Base-by-base conservation (phyloP, 176 grass and related monocot species). In the Tillandsia leiboldiana region DNA sequence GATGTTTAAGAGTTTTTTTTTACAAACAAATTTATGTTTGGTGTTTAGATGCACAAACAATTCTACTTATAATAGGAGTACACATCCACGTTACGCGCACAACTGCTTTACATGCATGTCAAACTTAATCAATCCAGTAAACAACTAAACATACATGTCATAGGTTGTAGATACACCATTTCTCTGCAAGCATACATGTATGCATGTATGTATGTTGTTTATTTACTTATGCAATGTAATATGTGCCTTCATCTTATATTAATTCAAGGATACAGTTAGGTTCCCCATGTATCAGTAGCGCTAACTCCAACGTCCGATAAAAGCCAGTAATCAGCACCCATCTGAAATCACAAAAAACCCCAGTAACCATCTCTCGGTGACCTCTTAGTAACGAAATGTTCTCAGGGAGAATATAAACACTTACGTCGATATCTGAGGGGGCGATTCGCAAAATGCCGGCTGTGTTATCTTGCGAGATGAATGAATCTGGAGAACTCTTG, bases 271-370 rank as follows among this genome's bases (percentile, higher is more conserved):
- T 75, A 80, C 79, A 6, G 70, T 77, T 73, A 70, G 77, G 64
- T 79, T 61, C 61, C 73, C 93, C 93, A 96, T 51, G 79, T 84
- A 78, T 92, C 79, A 42, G 86, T 92, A 27, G 92, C 33, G 51
- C 68, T 92, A 27, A 54, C 79, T 7, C 75, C 73, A 53, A 64
- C 5, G 12, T 85, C 86, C 65, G 93, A 90, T 66, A 78, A 48
- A 26, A 96, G 61, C 93, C 93, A 96, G 80, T 96, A 96, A 85
- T 96, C 93, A 48, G 89, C 84, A 11, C 81, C 82, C 67, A 66
- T 71, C 93, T 96, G 89, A 73, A 90, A 73, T 67, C 79, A 53
- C 13, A 78, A 80, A 1, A 75, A 73, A 27, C 33, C 33, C 33
- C 33, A 54, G n/a, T 65, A 7, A 77, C 42, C 59, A 69, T 8